Evolutionary conservation across 192 early-diverging fungal species (phyloP).

Genomic region (Coemansia sp.): DNA sequence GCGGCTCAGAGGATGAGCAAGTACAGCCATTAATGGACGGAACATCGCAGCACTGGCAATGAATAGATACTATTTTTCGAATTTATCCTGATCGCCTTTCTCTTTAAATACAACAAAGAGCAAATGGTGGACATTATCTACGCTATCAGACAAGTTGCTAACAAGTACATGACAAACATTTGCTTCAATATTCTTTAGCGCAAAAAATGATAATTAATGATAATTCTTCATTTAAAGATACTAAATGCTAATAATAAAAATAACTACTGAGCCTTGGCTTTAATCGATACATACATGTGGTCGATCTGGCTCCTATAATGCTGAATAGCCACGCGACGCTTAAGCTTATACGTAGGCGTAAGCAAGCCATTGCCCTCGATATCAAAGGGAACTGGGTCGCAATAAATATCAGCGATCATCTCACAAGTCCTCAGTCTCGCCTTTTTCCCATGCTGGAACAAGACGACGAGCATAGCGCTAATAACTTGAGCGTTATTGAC

Average conservation of each 20-base stretch:
- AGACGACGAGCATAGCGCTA: constrained; percentile 63
- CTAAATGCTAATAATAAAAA: not conserved
- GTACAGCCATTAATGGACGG: constrained; percentile 35
- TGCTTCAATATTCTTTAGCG: no score
- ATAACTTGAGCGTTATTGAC: constrained; percentile 56
- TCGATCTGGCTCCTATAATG: constrained; percentile 68
- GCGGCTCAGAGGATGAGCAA: constrained; percentile 14
- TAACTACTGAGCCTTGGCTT: constrained; percentile 10
- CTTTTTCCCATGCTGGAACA: constrained; percentile 65
- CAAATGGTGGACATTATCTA: no score
- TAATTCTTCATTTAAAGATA: not conserved
- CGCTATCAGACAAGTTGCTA: no score
- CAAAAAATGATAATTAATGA: not conserved
- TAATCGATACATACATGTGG: constrained; percentile 62
- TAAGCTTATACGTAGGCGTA: constrained; percentile 90
- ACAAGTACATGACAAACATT: no score
- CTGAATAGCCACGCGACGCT: constrained; percentile 70
- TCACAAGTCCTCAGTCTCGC: constrained; percentile 86
- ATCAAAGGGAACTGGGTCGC: constrained; percentile 72
- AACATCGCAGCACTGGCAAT: constrained; percentile 55
- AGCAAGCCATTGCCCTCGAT: constrained; percentile 79
- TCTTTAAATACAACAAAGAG: no score
- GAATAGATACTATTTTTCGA: no score
- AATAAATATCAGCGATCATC: constrained; percentile 68
- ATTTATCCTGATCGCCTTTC: no score